Evolutionary conservation across 139 green algal species (phyloP), one percentile per base, ranked within the genome.

Genomic region (Cymbomonas tetramitiformis): DNA sequence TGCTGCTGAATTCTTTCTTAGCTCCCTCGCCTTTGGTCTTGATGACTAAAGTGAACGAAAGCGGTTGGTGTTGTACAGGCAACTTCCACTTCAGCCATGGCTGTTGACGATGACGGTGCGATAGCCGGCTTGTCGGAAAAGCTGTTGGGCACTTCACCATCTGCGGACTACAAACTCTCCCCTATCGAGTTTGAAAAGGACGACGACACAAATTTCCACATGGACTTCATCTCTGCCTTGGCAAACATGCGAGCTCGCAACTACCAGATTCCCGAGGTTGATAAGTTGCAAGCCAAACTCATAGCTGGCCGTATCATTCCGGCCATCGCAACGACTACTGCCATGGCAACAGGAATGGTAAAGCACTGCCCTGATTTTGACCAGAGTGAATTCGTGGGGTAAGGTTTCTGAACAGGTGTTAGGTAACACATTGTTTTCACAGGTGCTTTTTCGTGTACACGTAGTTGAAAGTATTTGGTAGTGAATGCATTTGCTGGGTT

Each of bases 201-300:
- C 51, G 85, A 95, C 58, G 90, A 98, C 72, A 82, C 78, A 56
- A 98, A 98, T 71, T 93, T 78, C 62, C 90, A 98, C 81, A 97
- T 98, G 90, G 86, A 93, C 51, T 47, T 87, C 43, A 95, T 98
- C 54, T 70, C 82, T 6, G 83, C 79, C 7, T 70, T 96, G 38
- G 86, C 90, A 64, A 98, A 98, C 83, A 92, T 98, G 89, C 81
- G 90, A 18, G 91, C 91, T 0, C 80, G 91, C 47, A 96, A 94
- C 80, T 97, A 97, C 73, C 54, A 54, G 29, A 74, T 79, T 46
- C 21, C 25, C 4, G 74, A 85, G 59, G 84, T 94, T 4, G 84
- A 94, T 67, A 85, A 86, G 70, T 78, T 94, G 12, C 86, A 95
- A 75, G 88, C 88, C 30, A 97, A 97, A 79, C 77, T 98, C 8